Evolutionary conservation across 495 filamentous ascomycete species (phyloP), one percentile per base, ranked within the genome.

Genomic region (Talaromyces nanjingensis): DNA sequence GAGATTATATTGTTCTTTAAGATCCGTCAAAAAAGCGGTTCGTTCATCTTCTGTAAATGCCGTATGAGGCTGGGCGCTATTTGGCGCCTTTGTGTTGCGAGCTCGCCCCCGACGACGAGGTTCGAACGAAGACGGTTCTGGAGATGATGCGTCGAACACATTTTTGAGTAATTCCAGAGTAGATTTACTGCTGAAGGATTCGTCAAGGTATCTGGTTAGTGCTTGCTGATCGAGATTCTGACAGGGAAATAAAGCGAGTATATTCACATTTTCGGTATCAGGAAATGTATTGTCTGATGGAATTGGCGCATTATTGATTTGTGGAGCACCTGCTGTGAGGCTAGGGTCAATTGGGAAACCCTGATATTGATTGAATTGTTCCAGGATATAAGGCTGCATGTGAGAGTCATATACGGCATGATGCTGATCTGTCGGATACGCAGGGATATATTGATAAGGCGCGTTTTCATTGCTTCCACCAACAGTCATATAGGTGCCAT

Each of bases 291-390:
- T 25, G 11, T 33, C 42, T 14, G 60, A 34, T 31, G 20, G 4
- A 1, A 11, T 33, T 4, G 45, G 27, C n/a, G 18, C 12, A 31
- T 29, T 20, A 37, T 62, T 18, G 7, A 22, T 16, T 25, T 62
- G 39, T 25, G 60, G 47, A 22, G 18, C 18, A 37, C 42, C 27
- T 42, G 27, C 45, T 18, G 47, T 62, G 39, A 62, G 24, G 31
- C 33, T 62, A 18, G 60, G 60, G 29, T 62, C 60, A 37, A 62
- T 47, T 52, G 60, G 60, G 6, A 62, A 54, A 12, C 29, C 60
- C 8, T 62, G 60, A 16, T 62, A 47, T 11, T 31, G 45, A 42
- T 62, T 31, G 29, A 31, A 62, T 18, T 62, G 60, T 12, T 52
- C 29, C 24, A 53, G 25, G n/a, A 47, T 42, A 29, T 62, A 42